phyloP scores from a whole-genome alignment of 352 stramenopile genomes.

The Pythium inflatum region DNA sequence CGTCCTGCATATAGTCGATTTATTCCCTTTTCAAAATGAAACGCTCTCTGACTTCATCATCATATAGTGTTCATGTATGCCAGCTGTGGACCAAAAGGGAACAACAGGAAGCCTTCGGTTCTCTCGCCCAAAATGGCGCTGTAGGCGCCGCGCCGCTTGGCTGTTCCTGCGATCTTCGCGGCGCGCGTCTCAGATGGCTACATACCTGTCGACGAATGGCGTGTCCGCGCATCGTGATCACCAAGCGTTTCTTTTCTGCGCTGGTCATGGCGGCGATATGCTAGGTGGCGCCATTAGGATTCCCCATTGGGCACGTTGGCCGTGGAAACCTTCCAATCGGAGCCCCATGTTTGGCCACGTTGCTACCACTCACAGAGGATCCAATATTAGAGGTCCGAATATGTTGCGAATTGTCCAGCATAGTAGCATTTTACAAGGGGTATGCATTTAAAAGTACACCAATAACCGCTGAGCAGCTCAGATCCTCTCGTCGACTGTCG shows the following conservation, averaged over 20 bases:
- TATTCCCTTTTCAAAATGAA: too few species aligned
- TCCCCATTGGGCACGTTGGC: constrained; percentile 18
- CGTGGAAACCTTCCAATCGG: constrained; percentile 33
- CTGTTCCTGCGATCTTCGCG: neutral
- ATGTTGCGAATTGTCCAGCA: too few species aligned
- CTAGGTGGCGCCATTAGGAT: constrained; percentile 18
- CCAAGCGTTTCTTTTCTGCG: constrained; percentile 27
- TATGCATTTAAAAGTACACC: neutral
- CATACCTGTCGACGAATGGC: constrained; percentile 31
- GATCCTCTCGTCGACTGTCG: constrained; percentile 18
- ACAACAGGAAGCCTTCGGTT: too few species aligned
- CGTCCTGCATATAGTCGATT: neutral
- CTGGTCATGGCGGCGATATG: neutral
- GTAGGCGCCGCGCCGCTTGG: constrained; percentile 1
- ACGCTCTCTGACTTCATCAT: too few species aligned
- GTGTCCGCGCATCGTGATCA: neutral
- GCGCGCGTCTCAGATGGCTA: constrained; percentile 32
- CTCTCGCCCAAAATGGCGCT: constrained; percentile 16
- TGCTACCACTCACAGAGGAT: constrained; percentile 14
- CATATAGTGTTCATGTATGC: too few species aligned
- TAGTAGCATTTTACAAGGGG: neutral
- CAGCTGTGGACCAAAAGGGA: too few species aligned
- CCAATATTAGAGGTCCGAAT: constrained; percentile 7
- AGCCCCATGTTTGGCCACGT: constrained; percentile 34
- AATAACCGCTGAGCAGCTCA: too few species aligned